phyloP scores from a whole-genome alignment of 2,329 filamentous ascomycete species.

The Colletotrichum lini region DNA sequence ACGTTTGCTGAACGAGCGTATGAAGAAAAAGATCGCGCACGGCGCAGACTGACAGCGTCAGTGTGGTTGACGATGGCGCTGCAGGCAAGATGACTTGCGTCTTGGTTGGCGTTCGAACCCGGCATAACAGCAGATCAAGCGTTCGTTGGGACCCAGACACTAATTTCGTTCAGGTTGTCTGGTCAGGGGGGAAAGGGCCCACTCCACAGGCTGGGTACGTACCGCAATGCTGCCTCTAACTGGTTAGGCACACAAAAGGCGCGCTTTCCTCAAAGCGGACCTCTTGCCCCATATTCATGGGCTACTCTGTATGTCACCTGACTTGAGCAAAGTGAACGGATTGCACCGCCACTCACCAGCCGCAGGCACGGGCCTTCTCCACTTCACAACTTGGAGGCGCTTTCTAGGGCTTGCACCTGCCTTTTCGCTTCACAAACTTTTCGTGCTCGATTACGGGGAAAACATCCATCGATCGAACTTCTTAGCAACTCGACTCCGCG shows the following conservation, averaged over 20 bases:
- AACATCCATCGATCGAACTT: slow-evolving; percentile 37
- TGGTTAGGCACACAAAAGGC: not conserved
- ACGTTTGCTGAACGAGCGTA: slow-evolving; percentile 36
- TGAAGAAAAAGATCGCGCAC: slow-evolving; percentile 40
- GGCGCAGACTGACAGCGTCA: slow-evolving; percentile 42
- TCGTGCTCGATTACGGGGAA: slow-evolving; percentile 25
- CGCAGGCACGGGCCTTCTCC: slow-evolving; percentile 10
- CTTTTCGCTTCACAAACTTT: slow-evolving; percentile 41
- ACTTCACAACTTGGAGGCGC: not conserved
- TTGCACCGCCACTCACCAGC: slow-evolving; percentile 13
- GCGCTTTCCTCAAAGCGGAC: not conserved
- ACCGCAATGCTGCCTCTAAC: not conserved
- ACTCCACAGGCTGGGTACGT: slow-evolving; percentile 30
- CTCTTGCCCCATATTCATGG: not conserved
- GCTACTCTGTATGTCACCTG: not conserved
- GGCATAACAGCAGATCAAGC: slow-evolving; percentile 40
- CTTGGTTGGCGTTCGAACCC: slow-evolving; percentile 20
- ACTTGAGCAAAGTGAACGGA: not conserved
- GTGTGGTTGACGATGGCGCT: slow-evolving; percentile 38
- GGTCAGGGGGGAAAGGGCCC: slow-evolving; percentile 34
- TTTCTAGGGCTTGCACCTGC: slow-evolving; percentile 34
- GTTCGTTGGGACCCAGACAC: slow-evolving; percentile 28
- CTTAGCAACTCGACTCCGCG: slow-evolving; percentile 39
- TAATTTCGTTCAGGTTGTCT: slow-evolving; percentile 41
- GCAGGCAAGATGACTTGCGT: slow-evolving; percentile 31